Evolutionary conservation across 2,329 filamentous ascomycete genomes (phyloP), one percentile per base, ranked within the genome.

Genomic region (Clarireedia hainanense): DNA sequence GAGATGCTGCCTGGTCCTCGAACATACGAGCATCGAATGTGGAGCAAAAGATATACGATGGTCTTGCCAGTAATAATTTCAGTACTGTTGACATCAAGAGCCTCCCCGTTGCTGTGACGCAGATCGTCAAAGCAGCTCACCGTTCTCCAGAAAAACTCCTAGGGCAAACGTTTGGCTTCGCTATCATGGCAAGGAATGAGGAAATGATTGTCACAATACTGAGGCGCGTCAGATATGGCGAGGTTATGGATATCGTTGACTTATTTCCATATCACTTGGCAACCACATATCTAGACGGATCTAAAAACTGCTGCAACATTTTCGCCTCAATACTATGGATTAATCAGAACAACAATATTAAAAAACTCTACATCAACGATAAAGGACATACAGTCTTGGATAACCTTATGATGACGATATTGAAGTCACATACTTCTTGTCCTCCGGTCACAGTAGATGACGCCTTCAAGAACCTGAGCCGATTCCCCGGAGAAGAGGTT

Each of bases 151-250:
- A 2, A 9, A 30, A 30, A 10, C 7, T 30, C 27, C 27, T 30
- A 10, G 27, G 27, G 27, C 27, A 30, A 0, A 2, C 27, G 27
- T 30, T 30, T 30, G 27, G 27, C 27, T 30, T 30, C 27, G 0
- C 27, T 30, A 30, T 30, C 27, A 30, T 30, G 7, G 27, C 27
- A 9, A 40, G 37, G 6, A 40, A 40, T 0, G 5, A 5, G 5
- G 1, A 2, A 17, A 40, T 40, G 37, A 0, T 40, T 7, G 6
- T 2, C 0, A 7, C 17, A 0, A 17, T 40, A 2, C 0, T 40
- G 14, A 1, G 1, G 1, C 37, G 37, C 5, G 6, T 40, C 27
- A 0, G 2, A 1, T 9, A 30, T 2, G 37, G 37, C 15, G 37
- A 17, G 17, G 0, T 0, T 40, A 17, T 40, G 37, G 37, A 40